Conservation (phyloP, 768 basidiomycete species). For the Mycena vulgaris region DNA sequence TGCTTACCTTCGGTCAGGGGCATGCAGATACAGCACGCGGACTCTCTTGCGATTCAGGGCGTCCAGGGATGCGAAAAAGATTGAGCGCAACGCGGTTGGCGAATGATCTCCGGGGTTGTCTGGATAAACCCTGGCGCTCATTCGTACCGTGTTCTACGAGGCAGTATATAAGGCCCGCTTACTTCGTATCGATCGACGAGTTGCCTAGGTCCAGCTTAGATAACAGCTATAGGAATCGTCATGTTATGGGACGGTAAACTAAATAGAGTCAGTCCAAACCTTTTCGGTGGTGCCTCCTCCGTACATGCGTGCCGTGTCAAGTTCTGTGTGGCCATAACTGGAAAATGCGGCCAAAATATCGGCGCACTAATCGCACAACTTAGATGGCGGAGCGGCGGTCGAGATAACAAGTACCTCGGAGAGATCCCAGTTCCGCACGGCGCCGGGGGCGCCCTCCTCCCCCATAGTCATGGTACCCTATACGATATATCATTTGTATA, state of each 20-base stretch:
- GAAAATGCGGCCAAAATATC: constrained; percentile 63
- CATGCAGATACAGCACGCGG: constrained; percentile 64
- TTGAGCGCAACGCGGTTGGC: constrained; percentile 53
- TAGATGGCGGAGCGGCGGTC: not conserved
- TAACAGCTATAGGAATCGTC: constrained; percentile 48
- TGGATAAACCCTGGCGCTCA: constrained; percentile 58
- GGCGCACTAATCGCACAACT: constrained; percentile 50
- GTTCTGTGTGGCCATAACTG: constrained; percentile 56
- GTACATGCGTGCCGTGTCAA: constrained; percentile 67
- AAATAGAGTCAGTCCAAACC: constrained; percentile 43
- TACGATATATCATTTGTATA: not conserved
- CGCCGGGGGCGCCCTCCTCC: not conserved
- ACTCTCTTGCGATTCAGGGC: constrained; percentile 56
- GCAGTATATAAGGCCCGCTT: constrained; percentile 5
- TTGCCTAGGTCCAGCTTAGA: constrained; percentile 57
- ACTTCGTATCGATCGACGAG: constrained; percentile 67
- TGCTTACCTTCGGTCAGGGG: constrained; percentile 57
- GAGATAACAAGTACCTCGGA: constrained; percentile 12
- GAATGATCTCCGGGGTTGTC: constrained; percentile 58
- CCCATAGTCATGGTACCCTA: constrained; percentile 34
- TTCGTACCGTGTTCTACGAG: not conserved
- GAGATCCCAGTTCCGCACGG: constrained; percentile 27
- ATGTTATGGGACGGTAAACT: not conserved
- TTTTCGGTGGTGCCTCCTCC: constrained; percentile 65
- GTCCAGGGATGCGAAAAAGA: constrained; percentile 57